Base-by-base conservation (phyloP, 2,329 filamentous ascomycete species). In the Diaporthe longicolla region DNA sequence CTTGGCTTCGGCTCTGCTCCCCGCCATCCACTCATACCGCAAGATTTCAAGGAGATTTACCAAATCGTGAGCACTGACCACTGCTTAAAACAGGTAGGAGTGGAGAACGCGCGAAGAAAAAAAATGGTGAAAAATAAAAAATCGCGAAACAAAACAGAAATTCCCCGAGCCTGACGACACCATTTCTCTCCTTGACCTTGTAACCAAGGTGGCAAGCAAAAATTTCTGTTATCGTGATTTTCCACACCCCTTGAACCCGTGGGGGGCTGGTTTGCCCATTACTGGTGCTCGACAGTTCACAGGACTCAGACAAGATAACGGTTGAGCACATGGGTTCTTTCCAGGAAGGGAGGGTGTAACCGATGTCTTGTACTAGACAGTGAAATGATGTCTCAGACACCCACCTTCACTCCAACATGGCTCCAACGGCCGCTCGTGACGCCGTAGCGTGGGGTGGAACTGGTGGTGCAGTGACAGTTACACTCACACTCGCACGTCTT, bases 21-120 rank as follows among this genome's bases (percentile, higher is more conserved):
- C 70, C 55, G 57, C 19, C 40, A 17, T 37, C 69, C 55, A 58
- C 69, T 50, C 13, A 70, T 17, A 35, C 69, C 43, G 43, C 69
- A 32, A 58, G 70, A 50, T 63, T 24, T 11, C 19, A 59, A 55
- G 55, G 71, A 66, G 71, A 63, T 73, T 35, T 29, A 61, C 54
- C 37, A 52, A 10, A 70, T 70, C 40, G 24, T 45, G 43, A 70
- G 71, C 71, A 73, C 71, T 73, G 71, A 73, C 71, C 71, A 73
- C 48, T 70, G 65, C 71, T 73, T 73, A 70, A 73, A 73, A 50
- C 40, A 57, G 52, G 61, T 57, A 54, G 57, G 45, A 10, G 37
- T 66, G 43, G 35, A 59, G 52, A 57, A 45, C 54, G 63, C 29
- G 71, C 52, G 59, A 48, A 54, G 43, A 43, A 59, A 71, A 71